Base-by-base conservation (phyloP, 257 asterid genomes). In the Cordia subcordata region DNA sequence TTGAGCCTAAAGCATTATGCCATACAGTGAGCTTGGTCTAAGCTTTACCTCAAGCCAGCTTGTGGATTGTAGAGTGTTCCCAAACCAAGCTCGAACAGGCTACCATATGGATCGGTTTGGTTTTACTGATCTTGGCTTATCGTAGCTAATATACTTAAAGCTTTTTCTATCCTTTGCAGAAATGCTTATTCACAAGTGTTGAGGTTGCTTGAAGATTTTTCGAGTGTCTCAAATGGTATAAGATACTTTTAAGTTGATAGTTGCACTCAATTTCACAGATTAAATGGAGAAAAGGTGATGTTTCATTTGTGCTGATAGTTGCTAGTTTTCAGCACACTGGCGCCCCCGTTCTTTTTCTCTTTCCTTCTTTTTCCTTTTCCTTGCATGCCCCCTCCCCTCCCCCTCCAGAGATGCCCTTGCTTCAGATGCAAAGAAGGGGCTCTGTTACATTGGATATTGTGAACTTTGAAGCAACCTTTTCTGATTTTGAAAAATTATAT, bases 81-180 rank as follows among this genome's bases (percentile, higher is more conserved):
- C 65, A 70, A 63, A 62, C 73, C 66, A 58, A 71, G 77, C 74
- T 72, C 67, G 71, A 74, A 53, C 68, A 72, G 72, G 76, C 71
- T 50, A 51, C 22, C 61, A 71, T 55, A 58, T 66, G 74, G 68
- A 73, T 64, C 69, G 51, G 18, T 49, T 69, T 66, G 40, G 40
- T 49, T 60, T 63, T 2, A 20, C 18, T 49, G 23, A 49, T 1
- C 20, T 10, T 8, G 20, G 54, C 23, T 17, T 16, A 8, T 51
- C 37, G 39, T 42, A 47, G 50, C 35, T 61, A 58, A 65, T 66
- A 57, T 52, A 64, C 76, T 72, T 75, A 66, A 81, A 75, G 67
- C 73, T 75, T 68, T 58, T 71, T 75, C 75, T 81, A 67, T 75
- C 82, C 76, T 78, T 77, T 78, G 82, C 84, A 77, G 87, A 81